Evolutionary conservation across 2,329 filamentous ascomycete species (phyloP), one percentile per base, ranked within the genome.

Genomic region (Microcyclosporella mali): DNA sequence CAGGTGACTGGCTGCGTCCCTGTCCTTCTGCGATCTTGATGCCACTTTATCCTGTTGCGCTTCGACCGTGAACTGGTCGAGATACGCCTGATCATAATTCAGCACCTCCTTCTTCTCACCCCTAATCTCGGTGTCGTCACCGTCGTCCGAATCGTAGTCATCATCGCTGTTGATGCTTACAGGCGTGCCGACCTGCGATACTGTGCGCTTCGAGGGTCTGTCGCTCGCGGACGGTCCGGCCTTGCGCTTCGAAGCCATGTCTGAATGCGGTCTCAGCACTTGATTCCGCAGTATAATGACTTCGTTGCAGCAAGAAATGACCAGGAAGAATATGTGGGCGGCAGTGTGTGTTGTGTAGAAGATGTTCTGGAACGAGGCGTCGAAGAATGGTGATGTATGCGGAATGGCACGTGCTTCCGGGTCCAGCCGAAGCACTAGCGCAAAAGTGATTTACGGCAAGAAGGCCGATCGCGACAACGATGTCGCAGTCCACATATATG

Each of bases 1-100:
- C 19, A 75, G 57, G 45, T 68, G 67, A 42, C 77, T 79, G 36
- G 78, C 73, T 8, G 75, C 70, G 50, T 82, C 78, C 36, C 66
- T 61, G 38, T 63, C 66, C 9, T 42, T 37, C 34, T 67, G 60
- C 7, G 57, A 50, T 9, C 53, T 18, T 28, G 34, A 17, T 32
- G 37, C 47, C n/a, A n/a, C n/a, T n/a, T n/a, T n/a, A n/a, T n/a
- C n/a, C n/a, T n/a, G n/a, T n/a, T n/a, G n/a, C n/a, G n/a, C n/a
- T n/a, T n/a, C n/a, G n/a, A n/a, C n/a, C 28, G 38, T 37, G 33
- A 50, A 56, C 58, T 71, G 64, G 55, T 70, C 65, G 53, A 70
- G 63, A 57, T 72, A 72, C 43, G 73, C 68, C 45, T 75, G 66
- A 32, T 74, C 73, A 56, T 77, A 76, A 53, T 73, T 74, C 53